Percentiles rank a stretch among this genome's conserved stretches.
Conservation (phyloP, 164 flowering plant genomes). For the Stephania cephalantha region DNA sequence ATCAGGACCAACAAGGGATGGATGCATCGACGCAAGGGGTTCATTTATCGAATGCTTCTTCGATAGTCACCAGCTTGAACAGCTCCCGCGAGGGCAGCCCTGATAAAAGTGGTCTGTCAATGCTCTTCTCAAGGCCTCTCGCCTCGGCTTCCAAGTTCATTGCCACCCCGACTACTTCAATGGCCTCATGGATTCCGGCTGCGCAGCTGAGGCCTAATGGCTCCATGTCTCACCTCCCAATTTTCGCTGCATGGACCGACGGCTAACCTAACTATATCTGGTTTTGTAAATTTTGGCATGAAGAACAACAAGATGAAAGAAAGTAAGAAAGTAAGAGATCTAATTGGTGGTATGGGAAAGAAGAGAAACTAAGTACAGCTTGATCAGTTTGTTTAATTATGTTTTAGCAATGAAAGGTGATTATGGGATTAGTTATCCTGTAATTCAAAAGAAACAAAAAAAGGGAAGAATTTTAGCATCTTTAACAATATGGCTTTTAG, state of each 20-base stretch:
- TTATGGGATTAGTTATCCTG: conserved; percentile 24
- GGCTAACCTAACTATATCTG: conserved; percentile 17
- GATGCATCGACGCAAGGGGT: conserved; percentile 29
- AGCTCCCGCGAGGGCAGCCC: conserved; percentile 76
- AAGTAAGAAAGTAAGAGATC: neutral
- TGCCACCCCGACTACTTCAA: conserved; percentile 11
- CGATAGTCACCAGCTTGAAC: conserved; percentile 58
- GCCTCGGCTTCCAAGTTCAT: conserved; percentile 25
- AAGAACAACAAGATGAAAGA: conserved; percentile 1
- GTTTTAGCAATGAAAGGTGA: conserved; percentile 16
- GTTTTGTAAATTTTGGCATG: conserved; percentile 30
- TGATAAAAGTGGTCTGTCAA: conserved; percentile 34
- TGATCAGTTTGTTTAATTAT: neutral
- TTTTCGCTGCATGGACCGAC: conserved; percentile 80
- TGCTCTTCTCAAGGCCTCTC: conserved; percentile 34
- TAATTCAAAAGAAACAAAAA: conserved; percentile 15
- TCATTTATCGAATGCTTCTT: conserved; percentile 51
- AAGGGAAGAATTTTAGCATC: no score
- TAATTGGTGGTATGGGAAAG: neutral
- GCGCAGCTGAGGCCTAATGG: conserved; percentile 40
- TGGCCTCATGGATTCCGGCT: conserved; percentile 50
- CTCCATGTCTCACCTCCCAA: conserved; percentile 60
- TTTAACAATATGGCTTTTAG: conserved; percentile 9
- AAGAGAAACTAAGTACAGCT: neutral
- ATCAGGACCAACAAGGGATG: conserved; percentile 19